These are phyloP conservation scores for Hymenoscyphus fructigenus DNA, from an alignment of 2,329 filamentous ascomycete genomes.

Conservation along the genomic window DNA sequence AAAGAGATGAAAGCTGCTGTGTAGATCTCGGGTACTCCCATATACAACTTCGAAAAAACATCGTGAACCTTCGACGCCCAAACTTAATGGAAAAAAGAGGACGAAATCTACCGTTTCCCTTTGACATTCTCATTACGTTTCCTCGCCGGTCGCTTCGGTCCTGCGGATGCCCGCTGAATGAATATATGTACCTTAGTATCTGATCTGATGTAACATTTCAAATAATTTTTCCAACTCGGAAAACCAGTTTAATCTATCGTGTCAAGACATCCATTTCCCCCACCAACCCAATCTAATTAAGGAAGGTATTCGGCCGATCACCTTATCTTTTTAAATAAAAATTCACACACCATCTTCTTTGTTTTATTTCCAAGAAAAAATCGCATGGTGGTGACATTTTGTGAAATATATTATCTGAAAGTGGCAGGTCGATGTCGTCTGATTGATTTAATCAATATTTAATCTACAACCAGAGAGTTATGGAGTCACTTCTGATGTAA, in stretches of 20 bases:
- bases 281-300: neutral
- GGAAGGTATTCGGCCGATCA: neutral
- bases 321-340: conserved; percentile 12
- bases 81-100: neutral
- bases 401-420: conserved; percentile 6
- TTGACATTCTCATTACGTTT: conserved; percentile 5
- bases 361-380: neutral
- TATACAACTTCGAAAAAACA: conserved; percentile 4
- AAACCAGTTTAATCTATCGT: conserved; percentile 5
- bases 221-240: neutral
- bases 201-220: conserved; percentile 9
- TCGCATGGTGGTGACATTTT: neutral
- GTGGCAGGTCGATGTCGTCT: conserved; percentile 6
- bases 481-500: neutral
- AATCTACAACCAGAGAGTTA: conserved; percentile 4
- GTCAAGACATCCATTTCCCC: neutral
- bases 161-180: neutral
- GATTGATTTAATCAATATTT: conserved; percentile 12
- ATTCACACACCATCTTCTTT: neutral
- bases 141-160: neutral
- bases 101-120: neutral
- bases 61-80: neutral
- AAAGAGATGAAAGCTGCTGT: conserved; percentile 5
- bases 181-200: conserved; percentile 1
- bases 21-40: conserved; percentile 3